Evolutionary conservation across 495 filamentous ascomycete species (phyloP).

Genomic region (Neurospora hispaniola): DNA sequence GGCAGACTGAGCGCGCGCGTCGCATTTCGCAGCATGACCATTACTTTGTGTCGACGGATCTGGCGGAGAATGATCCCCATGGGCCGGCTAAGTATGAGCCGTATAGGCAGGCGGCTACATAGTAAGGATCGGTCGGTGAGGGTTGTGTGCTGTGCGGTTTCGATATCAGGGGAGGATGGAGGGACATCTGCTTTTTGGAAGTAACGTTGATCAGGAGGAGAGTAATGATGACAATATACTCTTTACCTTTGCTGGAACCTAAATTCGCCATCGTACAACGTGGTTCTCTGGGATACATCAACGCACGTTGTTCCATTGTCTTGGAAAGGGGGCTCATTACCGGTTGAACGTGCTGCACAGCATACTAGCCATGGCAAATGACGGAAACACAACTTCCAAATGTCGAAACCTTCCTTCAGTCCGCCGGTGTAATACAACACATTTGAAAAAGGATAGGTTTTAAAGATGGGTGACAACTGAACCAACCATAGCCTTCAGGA

Average conservation of each 20-base stretch:
- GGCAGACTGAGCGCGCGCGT: neutral
- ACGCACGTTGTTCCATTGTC: neutral
- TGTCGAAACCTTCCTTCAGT: too few relatives aligned
- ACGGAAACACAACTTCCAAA: neutral
- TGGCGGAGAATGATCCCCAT: constrained; percentile 1
- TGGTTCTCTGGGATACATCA: neutral
- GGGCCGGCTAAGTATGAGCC: neutral
- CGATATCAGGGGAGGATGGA: neutral
- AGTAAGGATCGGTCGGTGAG: neutral
- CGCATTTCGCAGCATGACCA: neutral
- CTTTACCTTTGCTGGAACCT: neutral
- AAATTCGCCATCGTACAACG: neutral
- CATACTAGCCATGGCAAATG: neutral
- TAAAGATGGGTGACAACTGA: neutral
- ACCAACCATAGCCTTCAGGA: neutral
- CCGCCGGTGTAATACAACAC: neutral
- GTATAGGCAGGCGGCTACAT: neutral
- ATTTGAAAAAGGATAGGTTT: too few relatives aligned
- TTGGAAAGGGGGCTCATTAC: neutral
- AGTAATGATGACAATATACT: neutral
- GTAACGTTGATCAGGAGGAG: neutral
- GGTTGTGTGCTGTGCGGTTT: neutral
- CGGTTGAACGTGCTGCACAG: neutral
- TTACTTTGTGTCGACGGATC: neutral
- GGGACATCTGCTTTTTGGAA: neutral